Evolutionary conservation across 805 yeast species (phyloP), one percentile per base, ranked within the genome.

Genomic region (Yamadazyma takamatsuzukensis): DNA sequence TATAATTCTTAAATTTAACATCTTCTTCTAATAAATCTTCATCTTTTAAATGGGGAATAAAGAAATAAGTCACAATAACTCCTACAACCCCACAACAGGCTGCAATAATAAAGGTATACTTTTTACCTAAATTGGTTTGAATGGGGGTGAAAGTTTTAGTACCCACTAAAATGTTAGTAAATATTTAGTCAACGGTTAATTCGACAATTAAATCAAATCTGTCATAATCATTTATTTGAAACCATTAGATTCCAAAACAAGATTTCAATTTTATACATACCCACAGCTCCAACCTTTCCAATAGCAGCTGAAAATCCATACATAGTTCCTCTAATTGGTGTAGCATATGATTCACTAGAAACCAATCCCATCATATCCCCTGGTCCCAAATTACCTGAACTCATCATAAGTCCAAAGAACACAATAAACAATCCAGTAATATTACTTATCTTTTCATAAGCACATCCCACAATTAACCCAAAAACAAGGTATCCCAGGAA

Each of bases 211-310:
- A n/a, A n/a, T n/a, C n/a, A n/a, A n/a, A n/a, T n/a, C n/a, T n/a
- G n/a, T n/a, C n/a, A n/a, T n/a, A n/a, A n/a, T n/a, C n/a, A n/a
- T n/a, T n/a, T n/a, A n/a, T n/a, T n/a, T n/a, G n/a, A n/a, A n/a
- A n/a, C n/a, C n/a, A n/a, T n/a, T n/a, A n/a, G n/a, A n/a, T n/a
- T n/a, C n/a, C n/a, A n/a, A n/a, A n/a, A 15, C n/a, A n/a, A n/a
- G n/a, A n/a, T n/a, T n/a, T n/a, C n/a, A n/a, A n/a, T n/a, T n/a
- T n/a, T n/a, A n/a, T n/a, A n/a, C n/a, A n/a, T n/a, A n/a, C n/a
- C n/a, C n/a, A 81, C 88, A n/a, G 90, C 93, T 36, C 93, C 94
- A 16, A 80, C 82, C 55, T 83, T 83, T 36, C 93, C 93, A 29
- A 81, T 63, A 3, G 89, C 93, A 23, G 93, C 93, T 29, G 83